Base-by-base conservation (phyloP, 352 stramenopile genomes). In the Globisporangium paddicum region DNA sequence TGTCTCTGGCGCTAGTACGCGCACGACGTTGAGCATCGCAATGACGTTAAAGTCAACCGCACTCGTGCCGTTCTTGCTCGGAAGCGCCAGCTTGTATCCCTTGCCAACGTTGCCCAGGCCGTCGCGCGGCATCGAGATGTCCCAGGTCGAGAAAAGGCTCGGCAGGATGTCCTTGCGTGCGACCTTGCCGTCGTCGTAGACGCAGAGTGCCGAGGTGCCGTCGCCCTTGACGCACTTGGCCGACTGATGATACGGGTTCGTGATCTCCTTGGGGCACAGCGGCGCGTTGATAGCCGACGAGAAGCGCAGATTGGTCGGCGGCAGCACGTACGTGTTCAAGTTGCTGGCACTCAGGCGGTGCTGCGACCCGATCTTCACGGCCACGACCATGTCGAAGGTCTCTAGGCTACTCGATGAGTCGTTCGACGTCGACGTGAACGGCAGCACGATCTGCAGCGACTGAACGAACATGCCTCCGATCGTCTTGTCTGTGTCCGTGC, bases 381-480 rank as follows among this genome's bases (percentile, higher is more conserved):
- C 34, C 32, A 30, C n/a, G 0, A 30, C 32, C 48, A 55, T 44
- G 13, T 55, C 19, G 32, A 55, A 55, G 2, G 6, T 11, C 3
- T 6, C 26, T 4, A 18, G 3, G 28, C 28, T n/a, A n/a, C n/a
- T 30, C 18, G 48, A 16, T 2, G 18, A 32, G 28, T 3, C 32
- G 13, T 44, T 55, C 4, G 26, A 44, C n/a, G 48, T 32, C n/a
- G 32, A 10, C 19, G 48, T 55, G 23, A 55, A 55, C 32, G 48
- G 48, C 18, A 55, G 30, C 32, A 55, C 19, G 30, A 55, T 30
- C n/a, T 55, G 30, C 32, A 45, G 44, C 5, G 48, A 55, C 48
- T 55, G 8, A 11, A 55, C 28, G 48, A 32, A 55, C 18, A 55
- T 8, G 9, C 32, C 48, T 0, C 5, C n/a, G 16, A 55, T 7